Conservation (phyloP, 192 early-diverging fungal genomes). For the Entomortierella chlamydospora region DNA sequence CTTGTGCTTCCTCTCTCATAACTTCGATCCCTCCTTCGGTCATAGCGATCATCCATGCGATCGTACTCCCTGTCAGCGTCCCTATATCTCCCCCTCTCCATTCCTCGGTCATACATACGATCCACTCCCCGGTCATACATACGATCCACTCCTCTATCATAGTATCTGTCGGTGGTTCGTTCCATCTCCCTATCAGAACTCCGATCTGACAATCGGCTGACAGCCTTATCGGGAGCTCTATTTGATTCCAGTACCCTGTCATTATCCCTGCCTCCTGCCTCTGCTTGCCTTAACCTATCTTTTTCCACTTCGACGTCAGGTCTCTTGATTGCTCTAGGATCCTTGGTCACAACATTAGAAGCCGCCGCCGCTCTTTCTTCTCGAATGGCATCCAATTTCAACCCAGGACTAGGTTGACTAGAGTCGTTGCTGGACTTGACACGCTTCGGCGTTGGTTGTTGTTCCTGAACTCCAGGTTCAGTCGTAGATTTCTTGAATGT, state of each 20-base stretch:
- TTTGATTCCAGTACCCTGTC: not conserved
- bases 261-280: not conserved
- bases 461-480: constrained; percentile 7
- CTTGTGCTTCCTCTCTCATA: not conserved
- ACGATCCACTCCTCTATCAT: constrained; percentile 10
- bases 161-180: not conserved
- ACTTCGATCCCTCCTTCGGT: constrained; percentile 3
- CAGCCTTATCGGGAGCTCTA: not conserved
- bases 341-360: not conserved
- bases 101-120: constrained; percentile 3
- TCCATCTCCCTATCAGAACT: constrained; percentile 4
- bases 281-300: constrained; percentile 1
- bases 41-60: not conserved
- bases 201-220: constrained; percentile 1
- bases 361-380: constrained; percentile 4
- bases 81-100: not conserved
- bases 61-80: constrained; percentile 12
- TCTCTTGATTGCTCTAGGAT: not conserved
- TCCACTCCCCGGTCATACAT: constrained; percentile 9
- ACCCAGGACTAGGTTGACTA: not conserved
- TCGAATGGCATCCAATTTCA: constrained; percentile 25
- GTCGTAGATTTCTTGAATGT: constrained; percentile 1
- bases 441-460: constrained; percentile 10
- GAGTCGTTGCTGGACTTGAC: constrained; percentile 5
- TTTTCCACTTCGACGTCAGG: not conserved